phyloP scores from a whole-genome alignment of 2,329 filamentous ascomycete species.

The Diaporthe ampelina region DNA sequence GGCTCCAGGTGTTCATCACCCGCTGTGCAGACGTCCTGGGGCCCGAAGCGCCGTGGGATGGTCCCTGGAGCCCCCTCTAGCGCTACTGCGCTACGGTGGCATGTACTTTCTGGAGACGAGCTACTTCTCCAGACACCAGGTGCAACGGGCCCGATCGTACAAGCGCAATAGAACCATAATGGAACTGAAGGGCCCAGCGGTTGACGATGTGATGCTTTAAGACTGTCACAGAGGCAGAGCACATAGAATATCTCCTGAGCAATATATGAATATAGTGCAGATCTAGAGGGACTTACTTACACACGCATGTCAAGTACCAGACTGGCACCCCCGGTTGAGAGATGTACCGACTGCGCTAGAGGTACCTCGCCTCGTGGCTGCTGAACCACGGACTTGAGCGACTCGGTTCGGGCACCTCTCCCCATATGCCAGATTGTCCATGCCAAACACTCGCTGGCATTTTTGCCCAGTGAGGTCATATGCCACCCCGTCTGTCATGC shows the following conservation, averaged over 20 bases:
- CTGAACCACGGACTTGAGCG: slow-evolving; percentile 1
- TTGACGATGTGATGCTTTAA: neutral
- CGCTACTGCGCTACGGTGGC: neutral
- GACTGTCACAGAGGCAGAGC: neutral
- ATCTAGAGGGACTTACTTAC: neutral
- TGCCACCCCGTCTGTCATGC: neutral
- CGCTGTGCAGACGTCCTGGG: neutral
- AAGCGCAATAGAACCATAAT: neutral
- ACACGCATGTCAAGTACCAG: neutral
- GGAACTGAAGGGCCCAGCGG: neutral
- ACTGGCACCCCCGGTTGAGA: no score
- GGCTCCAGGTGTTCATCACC: neutral
- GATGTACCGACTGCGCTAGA: slow-evolving; percentile 2
- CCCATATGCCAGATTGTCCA: slow-evolving; percentile 25
- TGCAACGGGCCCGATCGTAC: slow-evolving; percentile 14
- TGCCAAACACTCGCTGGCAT: slow-evolving; percentile 20
- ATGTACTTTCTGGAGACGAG: slow-evolving; percentile 18
- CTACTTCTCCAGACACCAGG: slow-evolving; percentile 20
- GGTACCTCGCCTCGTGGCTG: slow-evolving; percentile 26
- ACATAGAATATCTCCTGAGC: neutral
- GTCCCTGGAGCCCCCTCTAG: slow-evolving; percentile 14
- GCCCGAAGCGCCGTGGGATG: slow-evolving; percentile 1
- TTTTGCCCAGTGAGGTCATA: slow-evolving; percentile 34
- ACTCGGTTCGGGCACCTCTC: slow-evolving; percentile 22
- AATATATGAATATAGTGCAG: neutral